phyloP scores from a whole-genome alignment of 2,329 filamentous ascomycete genomes.

The Colletotrichum sojae region DNA sequence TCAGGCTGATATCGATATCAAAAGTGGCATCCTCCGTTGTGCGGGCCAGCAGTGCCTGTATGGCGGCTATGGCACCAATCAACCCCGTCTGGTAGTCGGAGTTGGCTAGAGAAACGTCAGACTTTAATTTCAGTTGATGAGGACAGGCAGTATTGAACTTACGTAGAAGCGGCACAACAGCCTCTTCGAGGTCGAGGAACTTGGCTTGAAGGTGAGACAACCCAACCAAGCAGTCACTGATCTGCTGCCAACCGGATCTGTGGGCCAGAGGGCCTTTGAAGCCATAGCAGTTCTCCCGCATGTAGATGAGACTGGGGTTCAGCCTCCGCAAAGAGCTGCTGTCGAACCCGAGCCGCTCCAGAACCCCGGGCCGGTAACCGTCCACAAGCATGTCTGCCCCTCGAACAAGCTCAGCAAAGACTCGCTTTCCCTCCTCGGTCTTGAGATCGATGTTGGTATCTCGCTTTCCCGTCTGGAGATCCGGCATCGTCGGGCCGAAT shows the following conservation, averaged over 20 bases:
- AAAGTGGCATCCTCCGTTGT: constrained; percentile 42
- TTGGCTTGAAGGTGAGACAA: too few species aligned
- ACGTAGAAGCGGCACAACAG: too few species aligned
- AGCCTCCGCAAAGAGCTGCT: constrained; percentile 42
- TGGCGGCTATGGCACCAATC: too few species aligned
- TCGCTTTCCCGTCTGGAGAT: constrained; percentile 52
- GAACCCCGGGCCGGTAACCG: too few species aligned
- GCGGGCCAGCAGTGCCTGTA: constrained; percentile 27
- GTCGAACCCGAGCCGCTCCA: too few species aligned
- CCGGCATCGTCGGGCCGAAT: constrained; percentile 44
- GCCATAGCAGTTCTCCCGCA: constrained; percentile 54
- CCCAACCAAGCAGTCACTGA: constrained; percentile 29
- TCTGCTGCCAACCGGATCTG: constrained; percentile 53
- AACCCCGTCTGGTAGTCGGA: too few species aligned
- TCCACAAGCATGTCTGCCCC: too few species aligned
- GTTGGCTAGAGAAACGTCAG: too few species aligned
- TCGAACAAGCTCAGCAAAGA: constrained; percentile 5
- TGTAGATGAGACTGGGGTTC: constrained; percentile 49
- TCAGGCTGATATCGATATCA: constrained; percentile 46
- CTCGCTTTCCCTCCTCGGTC: constrained; percentile 44
- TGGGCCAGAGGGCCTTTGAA: constrained; percentile 51
- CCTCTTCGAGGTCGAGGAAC: too few species aligned
- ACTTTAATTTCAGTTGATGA: too few species aligned
- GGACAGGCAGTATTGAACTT: too few species aligned
- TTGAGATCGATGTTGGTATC: constrained; percentile 51